Conservation (phyloP, 2,329 filamentous ascomycete genomes). For the Fusarium albosuccineum region DNA sequence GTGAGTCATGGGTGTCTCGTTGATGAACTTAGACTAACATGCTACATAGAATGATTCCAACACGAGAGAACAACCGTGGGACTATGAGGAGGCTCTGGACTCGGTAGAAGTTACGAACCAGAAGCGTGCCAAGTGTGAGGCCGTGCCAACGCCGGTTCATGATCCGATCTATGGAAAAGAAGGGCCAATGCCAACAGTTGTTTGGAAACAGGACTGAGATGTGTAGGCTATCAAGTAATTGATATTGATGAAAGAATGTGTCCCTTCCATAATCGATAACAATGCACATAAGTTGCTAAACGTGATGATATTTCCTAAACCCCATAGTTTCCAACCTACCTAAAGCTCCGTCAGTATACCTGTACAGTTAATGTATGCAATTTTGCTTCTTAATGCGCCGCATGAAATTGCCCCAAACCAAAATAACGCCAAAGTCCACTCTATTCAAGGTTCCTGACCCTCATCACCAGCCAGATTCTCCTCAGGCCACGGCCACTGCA, state of each 20-base stretch:
- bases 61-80: background rate
- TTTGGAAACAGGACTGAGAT: background rate
- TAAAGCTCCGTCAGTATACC: too few relatives aligned
- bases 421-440: background rate
- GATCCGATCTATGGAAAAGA: constrained; percentile 13
- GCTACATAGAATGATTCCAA: background rate
- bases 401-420: too few relatives aligned
- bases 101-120: background rate
- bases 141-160: background rate
- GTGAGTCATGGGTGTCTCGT: background rate
- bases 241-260: too few relatives aligned
- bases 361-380: too few relatives aligned
- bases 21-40: background rate
- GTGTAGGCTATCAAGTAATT: too few relatives aligned
- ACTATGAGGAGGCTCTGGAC: constrained; percentile 1
- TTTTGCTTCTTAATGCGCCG: background rate
- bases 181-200: background rate
- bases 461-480: background rate
- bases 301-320: too few relatives aligned
- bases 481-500: constrained; percentile 38
- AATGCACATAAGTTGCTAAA: too few relatives aligned
- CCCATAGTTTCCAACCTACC: too few relatives aligned
- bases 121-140: background rate
- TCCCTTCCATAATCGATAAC: too few relatives aligned
- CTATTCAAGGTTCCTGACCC: background rate